These are phyloP conservation scores for Cyphellophora attinorum DNA, from an alignment of 2,329 filamentous ascomycete genomes.

Conservation along the genomic window DNA sequence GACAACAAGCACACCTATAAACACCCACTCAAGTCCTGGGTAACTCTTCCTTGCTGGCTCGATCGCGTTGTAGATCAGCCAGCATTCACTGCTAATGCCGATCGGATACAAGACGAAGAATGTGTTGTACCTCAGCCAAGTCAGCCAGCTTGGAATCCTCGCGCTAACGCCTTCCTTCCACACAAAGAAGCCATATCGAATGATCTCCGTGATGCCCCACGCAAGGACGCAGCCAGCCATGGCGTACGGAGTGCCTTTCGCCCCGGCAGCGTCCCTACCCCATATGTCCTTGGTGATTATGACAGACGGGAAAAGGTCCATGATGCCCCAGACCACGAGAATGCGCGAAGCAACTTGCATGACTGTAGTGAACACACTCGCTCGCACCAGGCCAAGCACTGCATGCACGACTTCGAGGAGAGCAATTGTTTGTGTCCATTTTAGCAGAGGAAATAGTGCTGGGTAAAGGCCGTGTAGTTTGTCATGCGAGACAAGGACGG, in stretches of 20 bases:
- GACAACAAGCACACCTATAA: constrained; percentile 58
- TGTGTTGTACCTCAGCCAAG: constrained; percentile 75
- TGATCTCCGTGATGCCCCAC: constrained; percentile 85
- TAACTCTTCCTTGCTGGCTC: constrained; percentile 45
- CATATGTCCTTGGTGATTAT: constrained; percentile 48
- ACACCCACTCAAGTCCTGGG: constrained; percentile 46
- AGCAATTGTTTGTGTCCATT: constrained; percentile 72
- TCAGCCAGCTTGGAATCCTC: constrained; percentile 54
- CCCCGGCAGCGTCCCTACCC: constrained; percentile 10
- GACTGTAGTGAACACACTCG: constrained; percentile 71
- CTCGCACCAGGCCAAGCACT: constrained; percentile 68
- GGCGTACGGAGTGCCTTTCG: constrained; percentile 18
- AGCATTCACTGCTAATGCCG: constrained; percentile 80
- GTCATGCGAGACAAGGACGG: constrained; percentile 41
- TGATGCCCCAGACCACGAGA: constrained; percentile 80
- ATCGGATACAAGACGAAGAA: constrained; percentile 90
- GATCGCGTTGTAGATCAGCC: constrained; percentile 64
- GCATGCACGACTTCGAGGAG: constrained; percentile 77
- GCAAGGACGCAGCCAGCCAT: constrained; percentile 55
- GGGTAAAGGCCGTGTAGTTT: constrained; percentile 32
- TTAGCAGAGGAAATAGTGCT: constrained; percentile 33
- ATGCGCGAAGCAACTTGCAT: constrained; percentile 87
- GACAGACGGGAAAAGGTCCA: constrained; percentile 61
- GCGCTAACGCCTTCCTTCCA: constrained; percentile 49
- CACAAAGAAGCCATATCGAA: constrained; percentile 87